Evolutionary conservation across 2,329 filamentous ascomycete species (phyloP), one percentile per base, ranked within the genome.

Genomic region (Hymenoscyphus linearis): DNA sequence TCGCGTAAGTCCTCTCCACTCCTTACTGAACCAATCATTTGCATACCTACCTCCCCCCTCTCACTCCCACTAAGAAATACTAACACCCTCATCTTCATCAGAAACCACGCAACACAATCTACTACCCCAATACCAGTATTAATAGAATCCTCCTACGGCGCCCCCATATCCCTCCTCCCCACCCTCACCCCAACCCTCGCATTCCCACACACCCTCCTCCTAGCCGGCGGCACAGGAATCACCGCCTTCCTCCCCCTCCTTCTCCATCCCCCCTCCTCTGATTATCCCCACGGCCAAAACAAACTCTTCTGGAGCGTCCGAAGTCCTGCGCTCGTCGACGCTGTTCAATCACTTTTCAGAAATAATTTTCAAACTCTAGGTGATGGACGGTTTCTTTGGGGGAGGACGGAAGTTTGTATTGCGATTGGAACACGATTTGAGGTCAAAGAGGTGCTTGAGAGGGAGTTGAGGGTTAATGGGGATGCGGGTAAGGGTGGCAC

Each of bases 401-500:
- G 37, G 6, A 40, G 18, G 2, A n/a, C 37, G 2, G 37, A n/a
- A 7, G 16, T 40, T 6, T n/a, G 16, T n/a, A 6, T 6, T 6
- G 18, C 16, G 37, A 12, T 40, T 40, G 37, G 37, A n/a, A n/a
- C 16, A n/a, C 16, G 37, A 6, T 40, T 40, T 40, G 5, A 40
- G 16, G 16, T 40, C 12, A 18, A n/a, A 5, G 16, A 40, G 16
- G 16, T 40, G 4, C 18, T 40, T 14, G 37, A 40, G 4, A 4
- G 16, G 2, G 82, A 52, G 26, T 9, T 18, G 4, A 34, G 3
- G n/a, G n/a, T n/a, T n/a, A n/a, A n/a, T n/a, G n/a, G n/a, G n/a
- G n/a, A n/a, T 35, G 12, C 18, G 34, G 52, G 18, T 1, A 31
- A 31, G 27, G 12, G 36, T 13, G 26, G 34, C 40, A 54, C 52